Evolutionary conservation across 1,284 basidiomycete species (phyloP).

Genomic region (Malassezia psittaci): DNA sequence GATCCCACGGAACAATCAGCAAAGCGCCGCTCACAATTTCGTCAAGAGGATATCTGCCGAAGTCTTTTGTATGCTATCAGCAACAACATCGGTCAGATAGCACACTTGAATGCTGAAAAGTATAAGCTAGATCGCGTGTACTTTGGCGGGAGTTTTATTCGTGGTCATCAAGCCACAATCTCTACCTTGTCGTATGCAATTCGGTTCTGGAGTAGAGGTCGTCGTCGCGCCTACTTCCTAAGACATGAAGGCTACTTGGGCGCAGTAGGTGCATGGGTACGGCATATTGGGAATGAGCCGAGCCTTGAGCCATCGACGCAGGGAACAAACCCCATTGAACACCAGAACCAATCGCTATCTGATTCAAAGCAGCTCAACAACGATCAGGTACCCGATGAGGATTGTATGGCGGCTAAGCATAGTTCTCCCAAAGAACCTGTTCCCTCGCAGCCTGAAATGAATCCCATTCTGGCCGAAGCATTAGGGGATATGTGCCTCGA

Average conservation of each 20-base stretch:
- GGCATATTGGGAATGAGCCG: conserved; percentile 21
- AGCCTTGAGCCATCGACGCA: background rate
- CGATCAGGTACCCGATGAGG: background rate
- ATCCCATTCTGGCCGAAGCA: conserved; percentile 22
- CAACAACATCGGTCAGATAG: conserved; percentile 99
- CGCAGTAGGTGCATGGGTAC: conserved; percentile 51
- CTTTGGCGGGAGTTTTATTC: conserved; percentile 97
- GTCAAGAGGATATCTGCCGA: conserved; percentile 85
- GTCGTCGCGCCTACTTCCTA: conserved; percentile 88
- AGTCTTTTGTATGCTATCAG: conserved; percentile 81
- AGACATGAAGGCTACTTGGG: conserved; percentile 96
- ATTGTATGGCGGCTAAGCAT: background rate
- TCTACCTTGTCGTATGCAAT: conserved; percentile 97
- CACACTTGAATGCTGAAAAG: conserved; percentile 99
- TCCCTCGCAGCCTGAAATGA: background rate
- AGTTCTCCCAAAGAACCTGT: background rate
- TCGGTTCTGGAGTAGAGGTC: conserved; percentile 98
- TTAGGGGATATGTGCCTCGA: conserved; percentile 14
- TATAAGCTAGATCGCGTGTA: conserved; percentile 94
- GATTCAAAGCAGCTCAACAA: no score
- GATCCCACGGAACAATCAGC: conserved; percentile 8
- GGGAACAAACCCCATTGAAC: conserved; percentile 3
- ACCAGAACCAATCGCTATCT: no score
- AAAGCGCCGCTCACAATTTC: conserved; percentile 60
- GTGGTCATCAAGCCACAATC: conserved; percentile 94